Conservation (phyloP, 139 green algal species). For the Chlorella sp. region DNA sequence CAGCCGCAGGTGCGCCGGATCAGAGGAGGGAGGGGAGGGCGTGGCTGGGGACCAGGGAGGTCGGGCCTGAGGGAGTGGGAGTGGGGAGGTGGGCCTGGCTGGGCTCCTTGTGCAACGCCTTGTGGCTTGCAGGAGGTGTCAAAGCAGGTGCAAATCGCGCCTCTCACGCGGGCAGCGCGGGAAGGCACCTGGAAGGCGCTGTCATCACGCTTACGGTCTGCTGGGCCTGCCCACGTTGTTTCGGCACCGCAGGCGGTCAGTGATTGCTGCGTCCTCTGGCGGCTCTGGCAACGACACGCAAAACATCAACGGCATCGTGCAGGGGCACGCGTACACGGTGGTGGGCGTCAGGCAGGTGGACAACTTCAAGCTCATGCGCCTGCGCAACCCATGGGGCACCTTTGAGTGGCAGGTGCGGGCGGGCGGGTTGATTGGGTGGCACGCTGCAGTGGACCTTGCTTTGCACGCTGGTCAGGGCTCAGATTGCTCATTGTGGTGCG, state of each 20-base stretch:
- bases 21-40: too few relatives aligned
- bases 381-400: constrained; percentile 36
- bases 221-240: too few relatives aligned
- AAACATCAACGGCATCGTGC: constrained; percentile 40
- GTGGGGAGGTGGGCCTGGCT: too few relatives aligned
- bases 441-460: background rate
- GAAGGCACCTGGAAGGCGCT: too few relatives aligned
- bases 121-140: too few relatives aligned
- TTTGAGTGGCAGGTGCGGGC: constrained; percentile 28
- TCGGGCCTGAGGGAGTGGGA: too few relatives aligned
- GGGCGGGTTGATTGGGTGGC: background rate
- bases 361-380: constrained; percentile 24
- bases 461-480: background rate
- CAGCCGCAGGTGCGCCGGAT: background rate
- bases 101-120: too few relatives aligned
- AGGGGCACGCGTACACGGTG: constrained; percentile 29
- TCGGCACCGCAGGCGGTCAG: constrained; percentile 13
- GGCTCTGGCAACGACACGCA: constrained; percentile 27
- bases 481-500: background rate
- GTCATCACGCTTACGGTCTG: too few relatives aligned
- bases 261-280: constrained; percentile 25
- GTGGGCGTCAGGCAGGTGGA: constrained; percentile 22
- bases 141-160: too few relatives aligned
- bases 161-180: too few relatives aligned
- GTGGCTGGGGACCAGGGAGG: too few relatives aligned